Evolutionary conservation across 345 rosid genomes (phyloP).

Genomic region (Corchorus olitorius): DNA sequence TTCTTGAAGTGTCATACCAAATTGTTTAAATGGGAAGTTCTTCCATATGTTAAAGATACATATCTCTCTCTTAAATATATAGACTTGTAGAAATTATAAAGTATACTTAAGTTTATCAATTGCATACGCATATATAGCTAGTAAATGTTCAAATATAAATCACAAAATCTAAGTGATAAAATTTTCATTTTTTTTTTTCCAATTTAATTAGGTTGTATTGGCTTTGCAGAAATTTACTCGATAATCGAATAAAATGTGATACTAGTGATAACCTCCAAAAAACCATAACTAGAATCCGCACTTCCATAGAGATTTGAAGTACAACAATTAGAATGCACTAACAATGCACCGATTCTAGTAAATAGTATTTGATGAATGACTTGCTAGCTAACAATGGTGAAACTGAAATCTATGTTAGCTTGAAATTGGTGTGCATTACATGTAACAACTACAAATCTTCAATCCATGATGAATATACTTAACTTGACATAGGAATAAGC

Average conservation of each 20-base stretch:
- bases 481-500: not conserved
- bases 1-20: too few relatives aligned
- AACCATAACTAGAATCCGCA: not conserved
- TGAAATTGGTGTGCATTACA: not conserved
- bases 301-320: constrained; percentile 5
- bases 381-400: not conserved
- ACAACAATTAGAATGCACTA: not conserved
- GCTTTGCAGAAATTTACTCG: not conserved
- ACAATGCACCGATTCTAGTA: not conserved
- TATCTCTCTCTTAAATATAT: too few relatives aligned
- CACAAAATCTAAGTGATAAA: not conserved
- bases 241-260: not conserved
- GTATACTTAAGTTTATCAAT: too few relatives aligned
- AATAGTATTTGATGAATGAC: not conserved
- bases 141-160: too few relatives aligned
- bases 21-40: too few relatives aligned
- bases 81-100: too few relatives aligned
- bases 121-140: too few relatives aligned
- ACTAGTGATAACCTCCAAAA: not conserved
- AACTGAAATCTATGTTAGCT: constrained; percentile 7
- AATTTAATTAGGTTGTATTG: not conserved
- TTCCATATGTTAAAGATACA: too few relatives aligned
- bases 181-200: not conserved
- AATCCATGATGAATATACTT: not conserved
- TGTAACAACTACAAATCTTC: not conserved